phyloP scores from a whole-genome alignment of 2,329 filamentous ascomycete species.

The Apiospora koreana region DNA sequence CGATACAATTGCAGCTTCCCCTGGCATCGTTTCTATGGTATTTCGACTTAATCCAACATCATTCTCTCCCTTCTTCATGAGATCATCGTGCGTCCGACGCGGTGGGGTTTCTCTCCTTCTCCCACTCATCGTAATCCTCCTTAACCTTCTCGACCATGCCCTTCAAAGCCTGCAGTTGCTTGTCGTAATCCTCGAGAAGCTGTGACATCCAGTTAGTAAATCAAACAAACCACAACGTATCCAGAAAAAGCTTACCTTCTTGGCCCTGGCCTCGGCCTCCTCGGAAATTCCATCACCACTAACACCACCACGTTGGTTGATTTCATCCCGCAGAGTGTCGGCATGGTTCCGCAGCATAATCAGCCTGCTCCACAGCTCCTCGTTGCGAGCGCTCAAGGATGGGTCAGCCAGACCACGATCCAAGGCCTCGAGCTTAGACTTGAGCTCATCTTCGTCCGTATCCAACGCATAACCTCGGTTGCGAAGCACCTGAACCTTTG shows the following conservation, averaged over 20 bases:
- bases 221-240: not conserved
- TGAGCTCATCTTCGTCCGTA: constrained; percentile 76
- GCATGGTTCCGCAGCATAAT: constrained; percentile 74
- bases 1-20: not conserved
- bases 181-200: constrained; percentile 81
- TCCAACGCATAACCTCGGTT: constrained; percentile 82
- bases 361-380: constrained; percentile 84
- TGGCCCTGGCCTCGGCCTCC: constrained; percentile 70
- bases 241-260: constrained; percentile 58
- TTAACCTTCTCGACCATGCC: constrained; percentile 68
- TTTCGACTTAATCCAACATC: not conserved
- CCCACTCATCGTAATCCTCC: constrained; percentile 58
- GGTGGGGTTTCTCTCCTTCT: constrained; percentile 40
- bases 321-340: constrained; percentile 70
- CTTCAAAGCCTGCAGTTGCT: constrained; percentile 74
- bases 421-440: constrained; percentile 68
- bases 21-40: not conserved
- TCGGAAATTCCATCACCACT: constrained; percentile 63
- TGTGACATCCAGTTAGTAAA: constrained; percentile 34
- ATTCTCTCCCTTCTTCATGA: not conserved
- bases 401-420: constrained; percentile 75
- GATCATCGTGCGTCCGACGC: not conserved
- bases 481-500: constrained; percentile 77
- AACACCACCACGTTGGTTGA: constrained; percentile 64
- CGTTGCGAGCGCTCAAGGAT: constrained; percentile 71